Base-by-base conservation (phyloP, 176 grass and related monocot genomes). In the Rhipidocladum racemiflorum region DNA sequence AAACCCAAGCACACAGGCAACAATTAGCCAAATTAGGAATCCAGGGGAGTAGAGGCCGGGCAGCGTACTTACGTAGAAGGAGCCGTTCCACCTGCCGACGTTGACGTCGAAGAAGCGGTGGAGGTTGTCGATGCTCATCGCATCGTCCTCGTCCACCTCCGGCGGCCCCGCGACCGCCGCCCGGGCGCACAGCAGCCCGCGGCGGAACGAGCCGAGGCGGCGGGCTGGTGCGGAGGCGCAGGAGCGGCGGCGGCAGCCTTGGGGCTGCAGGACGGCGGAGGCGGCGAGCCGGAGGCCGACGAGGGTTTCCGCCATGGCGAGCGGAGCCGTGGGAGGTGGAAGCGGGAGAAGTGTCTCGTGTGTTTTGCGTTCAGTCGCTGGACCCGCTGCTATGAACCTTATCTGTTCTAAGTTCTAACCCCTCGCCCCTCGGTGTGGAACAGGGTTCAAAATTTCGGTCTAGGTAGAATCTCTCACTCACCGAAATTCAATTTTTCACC, bases 21-120 rank as follows among this genome's bases (percentile, higher is more conserved):
- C 34, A 70, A 21, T 34, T 23, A 27, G 16, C 9, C 4, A 30
- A 76, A 89, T 29, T 42, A 65, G 13, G 25, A 51, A 65, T 28
- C n/a, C 12, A 7, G 48, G 61, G 44, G 28, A 59, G 9, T 6
- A 56, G 25, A 56, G 35, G 48, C 12, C 10, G 4, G 45, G 44
- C 20, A 18, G 14, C 67, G 50, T 63, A 93, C 84, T 39, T 60
- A 98, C 92, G 70, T 95, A 93, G 75, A 95, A 91, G 61, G 85
- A 75, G 42, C 90, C 95, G 4, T 92, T 92, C 92, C 91, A 98
- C 69, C 93, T 99, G 36, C 96, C 93, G 10, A 95, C 39, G 74
- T 95, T 99, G 45, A 99, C 68, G 43, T 91, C 80, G 66, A 93
- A 81, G 87, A 95, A 99, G 20, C 89, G 79, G 28, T 70, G 80